These are phyloP conservation scores for Candida morakotiae DNA, from an alignment of 805 yeast species.

Conservation along the genomic window DNA sequence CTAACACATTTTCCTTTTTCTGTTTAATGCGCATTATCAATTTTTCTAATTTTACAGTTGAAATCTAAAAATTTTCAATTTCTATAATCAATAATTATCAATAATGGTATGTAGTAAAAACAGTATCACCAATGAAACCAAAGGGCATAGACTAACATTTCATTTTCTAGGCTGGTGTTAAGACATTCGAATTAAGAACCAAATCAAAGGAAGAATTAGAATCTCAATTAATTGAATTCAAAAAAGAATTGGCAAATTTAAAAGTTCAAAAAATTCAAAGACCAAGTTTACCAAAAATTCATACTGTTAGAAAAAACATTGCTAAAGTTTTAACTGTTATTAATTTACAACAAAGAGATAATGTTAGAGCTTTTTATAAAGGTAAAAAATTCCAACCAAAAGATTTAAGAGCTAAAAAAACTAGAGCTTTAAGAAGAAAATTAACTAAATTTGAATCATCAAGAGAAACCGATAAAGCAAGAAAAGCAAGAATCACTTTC, in stretches of 20 bases:
- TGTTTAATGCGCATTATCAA: not conserved
- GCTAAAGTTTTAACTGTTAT: slow-evolving; percentile 97
- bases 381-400: slow-evolving; percentile 96
- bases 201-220: slow-evolving; percentile 96
- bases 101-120: slow-evolving; percentile 10
- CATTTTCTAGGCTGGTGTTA: slow-evolving; percentile 82
- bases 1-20: no score
- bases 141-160: slow-evolving; percentile 7
- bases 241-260: slow-evolving; percentile 93
- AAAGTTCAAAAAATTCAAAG: slow-evolving; percentile 93
- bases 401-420: slow-evolving; percentile 98
- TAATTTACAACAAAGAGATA: slow-evolving; percentile 94
- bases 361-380: slow-evolving; percentile 90
- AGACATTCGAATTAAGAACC: slow-evolving; percentile 94
- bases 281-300: slow-evolving; percentile 93
- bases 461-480: slow-evolving; percentile 80
- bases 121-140: no score
- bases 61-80: slow-evolving; percentile 3
- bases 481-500: slow-evolving; percentile 91
- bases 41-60: no score
- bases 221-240: slow-evolving; percentile 89
- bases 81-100: slow-evolving; percentile 3
- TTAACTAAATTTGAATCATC: slow-evolving; percentile 84
- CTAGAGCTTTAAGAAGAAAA: slow-evolving; percentile 99
- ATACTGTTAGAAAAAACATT: slow-evolving; percentile 96